These are phyloP conservation scores for Sanghuangporus baumii DNA, from an alignment of 1,284 basidiomycete species.

Conservation along the genomic window DNA sequence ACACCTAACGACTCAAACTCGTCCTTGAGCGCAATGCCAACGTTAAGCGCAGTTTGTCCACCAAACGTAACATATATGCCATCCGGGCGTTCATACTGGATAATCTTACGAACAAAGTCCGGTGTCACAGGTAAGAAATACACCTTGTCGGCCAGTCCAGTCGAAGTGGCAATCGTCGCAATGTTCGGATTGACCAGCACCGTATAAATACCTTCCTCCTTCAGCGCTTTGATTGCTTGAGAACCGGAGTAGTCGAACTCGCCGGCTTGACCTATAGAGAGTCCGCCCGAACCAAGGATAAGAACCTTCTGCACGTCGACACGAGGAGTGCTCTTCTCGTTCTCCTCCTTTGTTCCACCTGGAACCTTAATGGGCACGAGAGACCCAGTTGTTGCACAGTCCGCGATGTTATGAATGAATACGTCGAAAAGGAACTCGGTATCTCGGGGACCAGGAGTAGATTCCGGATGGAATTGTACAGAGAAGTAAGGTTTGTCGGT, in stretches of 20 bases:
- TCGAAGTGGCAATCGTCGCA: slow-evolving; percentile 98
- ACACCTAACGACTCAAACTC: slow-evolving; percentile 92
- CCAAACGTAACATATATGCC: slow-evolving; percentile 99
- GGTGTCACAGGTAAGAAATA: slow-evolving; percentile 98
- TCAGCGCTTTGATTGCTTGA: slow-evolving; percentile 98
- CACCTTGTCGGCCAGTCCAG: slow-evolving; percentile 97
- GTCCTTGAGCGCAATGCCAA: slow-evolving; percentile 98
- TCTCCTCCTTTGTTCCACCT: slow-evolving; percentile 82
- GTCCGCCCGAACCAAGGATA: slow-evolving; percentile 95
- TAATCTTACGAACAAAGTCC: slow-evolving; percentile 96
- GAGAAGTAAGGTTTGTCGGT: slow-evolving; percentile 93
- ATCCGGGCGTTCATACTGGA: slow-evolving; percentile 97
- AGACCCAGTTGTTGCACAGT: slow-evolving; percentile 66
- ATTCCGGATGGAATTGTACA: slow-evolving; percentile 99
- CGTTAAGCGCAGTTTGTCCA: slow-evolving; percentile 95
- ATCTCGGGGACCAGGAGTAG: slow-evolving; percentile 96
- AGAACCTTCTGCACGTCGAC: slow-evolving; percentile 89
- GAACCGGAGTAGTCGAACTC: slow-evolving; percentile 99
- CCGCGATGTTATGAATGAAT: slow-evolving; percentile 85
- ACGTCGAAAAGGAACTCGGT: slow-evolving; percentile 99
- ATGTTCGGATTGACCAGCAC: slow-evolving; percentile 99
- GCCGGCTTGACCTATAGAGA: slow-evolving; percentile 97
- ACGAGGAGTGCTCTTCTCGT: slow-evolving; percentile 72
- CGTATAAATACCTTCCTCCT: slow-evolving; percentile 98
- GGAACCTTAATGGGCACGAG: slow-evolving; percentile 81